phyloP scores from a whole-genome alignment of 495 filamentous ascomycete species.

The Neurospora cerealis region DNA sequence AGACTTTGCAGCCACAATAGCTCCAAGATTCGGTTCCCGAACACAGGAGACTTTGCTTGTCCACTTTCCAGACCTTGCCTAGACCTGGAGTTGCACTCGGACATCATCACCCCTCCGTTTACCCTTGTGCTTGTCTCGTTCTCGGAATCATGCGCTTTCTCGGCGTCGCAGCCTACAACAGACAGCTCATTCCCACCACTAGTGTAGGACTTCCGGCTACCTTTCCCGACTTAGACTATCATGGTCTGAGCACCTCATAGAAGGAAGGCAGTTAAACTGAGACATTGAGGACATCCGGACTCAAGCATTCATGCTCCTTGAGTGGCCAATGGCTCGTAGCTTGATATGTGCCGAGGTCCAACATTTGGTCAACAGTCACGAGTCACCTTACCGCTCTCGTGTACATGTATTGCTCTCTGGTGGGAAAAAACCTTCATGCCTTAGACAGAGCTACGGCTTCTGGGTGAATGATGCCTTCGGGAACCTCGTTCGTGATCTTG shows the following conservation, averaged over 20 bases:
- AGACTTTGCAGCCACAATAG: too few relatives aligned
- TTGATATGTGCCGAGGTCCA: not conserved
- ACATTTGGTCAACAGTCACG: not conserved
- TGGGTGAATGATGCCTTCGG: too few relatives aligned
- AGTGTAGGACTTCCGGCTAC: too few relatives aligned
- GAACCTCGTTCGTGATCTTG: too few relatives aligned
- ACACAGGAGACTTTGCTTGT: not conserved
- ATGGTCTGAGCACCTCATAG: not conserved
- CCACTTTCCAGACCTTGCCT: too few relatives aligned
- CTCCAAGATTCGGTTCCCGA: too few relatives aligned
- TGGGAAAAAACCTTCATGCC: too few relatives aligned
- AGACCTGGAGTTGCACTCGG: not conserved
- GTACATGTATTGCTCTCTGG: too few relatives aligned
- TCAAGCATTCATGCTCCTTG: not conserved
- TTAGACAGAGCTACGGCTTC: too few relatives aligned
- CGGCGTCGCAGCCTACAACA: not conserved
- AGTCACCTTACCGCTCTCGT: too few relatives aligned
- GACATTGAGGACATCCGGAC: not conserved
- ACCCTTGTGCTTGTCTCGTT: not conserved
- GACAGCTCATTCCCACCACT: not conserved
- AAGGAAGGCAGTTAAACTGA: not conserved
- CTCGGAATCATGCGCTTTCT: too few relatives aligned
- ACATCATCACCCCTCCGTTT: not conserved
- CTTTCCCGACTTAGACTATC: not conserved
- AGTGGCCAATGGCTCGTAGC: not conserved